phyloP scores from a whole-genome alignment of 768 basidiomycete genomes.

The Amanita muscaria region DNA sequence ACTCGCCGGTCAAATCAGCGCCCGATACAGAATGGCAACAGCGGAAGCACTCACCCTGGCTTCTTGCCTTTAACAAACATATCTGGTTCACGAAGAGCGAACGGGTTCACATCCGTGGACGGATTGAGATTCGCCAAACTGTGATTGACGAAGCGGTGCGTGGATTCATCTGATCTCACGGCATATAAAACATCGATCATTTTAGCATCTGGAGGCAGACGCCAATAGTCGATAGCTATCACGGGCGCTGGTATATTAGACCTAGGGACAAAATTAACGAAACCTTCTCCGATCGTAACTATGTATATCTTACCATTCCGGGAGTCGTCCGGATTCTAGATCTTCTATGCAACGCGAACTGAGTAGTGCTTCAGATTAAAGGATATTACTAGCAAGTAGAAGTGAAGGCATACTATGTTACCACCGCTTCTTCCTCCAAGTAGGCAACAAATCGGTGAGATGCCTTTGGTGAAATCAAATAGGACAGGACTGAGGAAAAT shows the following conservation, averaged over 20 bases:
- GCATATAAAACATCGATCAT: slow-evolving; percentile 86
- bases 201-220: slow-evolving; percentile 61
- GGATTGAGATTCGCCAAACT: slow-evolving; percentile 81
- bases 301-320: slow-evolving; percentile 57
- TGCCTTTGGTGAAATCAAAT: slow-evolving; percentile 63
- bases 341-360: slow-evolving; percentile 81
- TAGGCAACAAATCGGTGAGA: slow-evolving; percentile 90
- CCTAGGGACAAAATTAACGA: slow-evolving; percentile 29
- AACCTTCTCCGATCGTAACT: not conserved
- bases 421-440: slow-evolving; percentile 91
- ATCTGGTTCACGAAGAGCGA: slow-evolving; percentile 81
- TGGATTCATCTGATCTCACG: slow-evolving; percentile 87
- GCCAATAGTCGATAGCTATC: slow-evolving; percentile 96
- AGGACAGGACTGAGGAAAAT: slow-evolving; percentile 52
- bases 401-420: slow-evolving; percentile 64
- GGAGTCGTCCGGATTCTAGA: slow-evolving; percentile 71
- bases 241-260: slow-evolving; percentile 64
- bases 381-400: slow-evolving; percentile 2
- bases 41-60: slow-evolving; percentile 46
- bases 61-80: slow-evolving; percentile 77
- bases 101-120: slow-evolving; percentile 78
- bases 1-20: slow-evolving; percentile 6
- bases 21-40: not conserved
- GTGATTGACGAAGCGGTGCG: slow-evolving; percentile 94
- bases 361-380: slow-evolving; percentile 1